Conservation (phyloP, 2,329 filamentous ascomycete species). For the Leptodontidium sp. region DNA sequence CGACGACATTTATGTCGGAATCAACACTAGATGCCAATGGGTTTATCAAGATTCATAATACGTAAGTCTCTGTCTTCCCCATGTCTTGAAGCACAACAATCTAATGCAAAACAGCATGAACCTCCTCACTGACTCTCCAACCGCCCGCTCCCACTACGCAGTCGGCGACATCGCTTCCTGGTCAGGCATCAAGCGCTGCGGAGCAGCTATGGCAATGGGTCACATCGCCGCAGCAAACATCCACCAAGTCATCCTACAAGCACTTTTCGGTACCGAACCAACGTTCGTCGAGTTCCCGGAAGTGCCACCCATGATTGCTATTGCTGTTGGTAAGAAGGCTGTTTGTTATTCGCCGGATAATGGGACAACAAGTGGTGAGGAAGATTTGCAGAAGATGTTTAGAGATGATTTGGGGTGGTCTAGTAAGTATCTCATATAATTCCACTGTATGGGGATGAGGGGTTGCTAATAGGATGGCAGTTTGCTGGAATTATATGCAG, state of each 20-base stretch:
- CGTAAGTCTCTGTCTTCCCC: slow-evolving; percentile 49
- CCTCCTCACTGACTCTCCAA: slow-evolving; percentile 62
- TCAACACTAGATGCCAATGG: slow-evolving; percentile 68
- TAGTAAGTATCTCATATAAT: slow-evolving; percentile 55
- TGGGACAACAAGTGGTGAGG: slow-evolving; percentile 67
- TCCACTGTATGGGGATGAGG: neutral
- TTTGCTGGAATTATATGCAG: slow-evolving; percentile 28
- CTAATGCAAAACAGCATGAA: slow-evolving; percentile 53
- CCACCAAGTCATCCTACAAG: slow-evolving; percentile 65
- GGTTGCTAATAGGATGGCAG: neutral
- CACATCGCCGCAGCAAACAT: slow-evolving; percentile 72
- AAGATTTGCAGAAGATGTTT: slow-evolving; percentile 71
- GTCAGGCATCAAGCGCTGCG: slow-evolving; percentile 83
- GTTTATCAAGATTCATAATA: slow-evolving; percentile 68
- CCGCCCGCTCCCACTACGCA: slow-evolving; percentile 69
- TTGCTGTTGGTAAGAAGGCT: slow-evolving; percentile 75
- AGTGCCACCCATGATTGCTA: slow-evolving; percentile 71
- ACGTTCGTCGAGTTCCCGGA: slow-evolving; percentile 59
- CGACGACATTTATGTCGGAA: slow-evolving; percentile 67
- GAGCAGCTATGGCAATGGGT: slow-evolving; percentile 78
- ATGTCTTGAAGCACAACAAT: no score
- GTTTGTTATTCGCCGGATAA: slow-evolving; percentile 66
- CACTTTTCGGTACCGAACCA: slow-evolving; percentile 52
- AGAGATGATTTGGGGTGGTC: slow-evolving; percentile 71
- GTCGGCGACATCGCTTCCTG: slow-evolving; percentile 74